Evolutionary conservation across 805 yeast genomes (phyloP).

Genomic region (Sugiyamaella chiloensis): DNA sequence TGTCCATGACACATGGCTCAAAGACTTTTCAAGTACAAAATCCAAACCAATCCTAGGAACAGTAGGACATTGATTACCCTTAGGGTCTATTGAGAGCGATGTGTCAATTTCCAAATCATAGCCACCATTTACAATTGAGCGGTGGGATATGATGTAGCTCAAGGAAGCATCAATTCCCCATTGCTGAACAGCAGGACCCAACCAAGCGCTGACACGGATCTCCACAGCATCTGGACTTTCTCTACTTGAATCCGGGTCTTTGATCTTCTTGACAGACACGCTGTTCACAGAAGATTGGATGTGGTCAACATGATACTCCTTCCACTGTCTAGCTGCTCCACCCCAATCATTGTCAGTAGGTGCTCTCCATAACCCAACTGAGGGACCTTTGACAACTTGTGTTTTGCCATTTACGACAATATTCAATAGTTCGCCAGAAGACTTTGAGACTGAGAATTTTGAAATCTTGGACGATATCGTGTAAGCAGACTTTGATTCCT

Average conservation of each 20-base stretch:
- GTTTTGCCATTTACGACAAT: conserved; percentile 14
- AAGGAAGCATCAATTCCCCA: conserved; percentile 29
- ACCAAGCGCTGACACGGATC: conserved; percentile 19
- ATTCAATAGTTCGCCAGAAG: conserved; percentile 14
- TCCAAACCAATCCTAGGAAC: conserved; percentile 39
- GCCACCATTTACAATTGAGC: background rate
- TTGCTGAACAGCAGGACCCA: conserved; percentile 29
- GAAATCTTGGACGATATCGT: background rate
- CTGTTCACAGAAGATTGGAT: conserved; percentile 19
- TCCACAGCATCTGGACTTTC: conserved; percentile 9
- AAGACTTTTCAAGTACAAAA: conserved; percentile 25
- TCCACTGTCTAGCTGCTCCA: conserved; percentile 31
- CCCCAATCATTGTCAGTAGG: conserved; percentile 34
- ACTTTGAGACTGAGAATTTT: conserved; percentile 3
- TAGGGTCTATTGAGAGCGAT: conserved; percentile 12
- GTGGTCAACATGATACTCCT: conserved; percentile 27
- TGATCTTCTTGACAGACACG: conserved; percentile 3
- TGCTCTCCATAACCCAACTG: conserved; percentile 31
- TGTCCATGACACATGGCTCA: conserved; percentile 31
- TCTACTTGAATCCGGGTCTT: no score
- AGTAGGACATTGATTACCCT: conserved; percentile 26
- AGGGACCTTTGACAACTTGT: conserved; percentile 5
- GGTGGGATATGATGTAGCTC: conserved; percentile 12
- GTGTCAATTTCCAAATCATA: conserved; percentile 15
- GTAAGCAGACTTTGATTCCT: background rate